Evolutionary conservation across 805 yeast species (phyloP).

Genomic region (Saccharomyces paradoxus): DNA sequence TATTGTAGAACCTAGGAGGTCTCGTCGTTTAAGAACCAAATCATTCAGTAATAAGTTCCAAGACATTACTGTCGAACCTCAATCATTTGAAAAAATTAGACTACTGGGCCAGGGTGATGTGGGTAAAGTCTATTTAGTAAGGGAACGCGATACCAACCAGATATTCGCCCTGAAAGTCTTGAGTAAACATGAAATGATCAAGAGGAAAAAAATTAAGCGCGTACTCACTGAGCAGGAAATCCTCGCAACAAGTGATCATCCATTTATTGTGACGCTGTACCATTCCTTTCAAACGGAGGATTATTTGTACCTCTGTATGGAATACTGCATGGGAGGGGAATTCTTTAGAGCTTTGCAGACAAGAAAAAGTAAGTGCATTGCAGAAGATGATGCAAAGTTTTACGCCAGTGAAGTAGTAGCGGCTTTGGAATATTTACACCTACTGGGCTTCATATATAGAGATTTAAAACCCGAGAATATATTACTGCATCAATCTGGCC

Average conservation of each 20-base stretch:
- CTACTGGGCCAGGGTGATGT: slow-evolving; percentile 96
- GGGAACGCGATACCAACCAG: slow-evolving; percentile 66
- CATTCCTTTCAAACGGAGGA: slow-evolving; percentile 96
- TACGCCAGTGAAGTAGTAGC: slow-evolving; percentile 97
- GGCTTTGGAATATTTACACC: slow-evolving; percentile 87
- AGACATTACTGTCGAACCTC: slow-evolving; percentile 76
- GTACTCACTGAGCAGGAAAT: slow-evolving; percentile 96
- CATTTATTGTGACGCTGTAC: slow-evolving; percentile 90
- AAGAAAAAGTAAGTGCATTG: slow-evolving; percentile 72
- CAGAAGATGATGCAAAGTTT: slow-evolving; percentile 83
- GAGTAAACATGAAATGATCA: slow-evolving; percentile 86
- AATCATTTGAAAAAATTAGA: slow-evolving; percentile 80
- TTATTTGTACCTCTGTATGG: slow-evolving; percentile 89
- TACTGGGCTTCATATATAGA: slow-evolving; percentile 95
- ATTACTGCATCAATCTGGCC: slow-evolving; percentile 90
- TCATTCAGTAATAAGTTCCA: slow-evolving; percentile 60
- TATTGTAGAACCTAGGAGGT: slow-evolving; percentile 25
- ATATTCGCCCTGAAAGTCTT: slow-evolving; percentile 90
- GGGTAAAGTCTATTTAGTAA: slow-evolving; percentile 89
- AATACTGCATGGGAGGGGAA: slow-evolving; percentile 98
- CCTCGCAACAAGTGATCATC: slow-evolving; percentile 89
- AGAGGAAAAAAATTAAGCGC: slow-evolving; percentile 87
- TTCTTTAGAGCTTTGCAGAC: slow-evolving; percentile 94
- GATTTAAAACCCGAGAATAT: slow-evolving; percentile 97
- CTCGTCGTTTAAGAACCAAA: slow-evolving; percentile 34